Conservation (phyloP, 495 filamentous ascomycete species). For the Aspergillus baeticus region DNA sequence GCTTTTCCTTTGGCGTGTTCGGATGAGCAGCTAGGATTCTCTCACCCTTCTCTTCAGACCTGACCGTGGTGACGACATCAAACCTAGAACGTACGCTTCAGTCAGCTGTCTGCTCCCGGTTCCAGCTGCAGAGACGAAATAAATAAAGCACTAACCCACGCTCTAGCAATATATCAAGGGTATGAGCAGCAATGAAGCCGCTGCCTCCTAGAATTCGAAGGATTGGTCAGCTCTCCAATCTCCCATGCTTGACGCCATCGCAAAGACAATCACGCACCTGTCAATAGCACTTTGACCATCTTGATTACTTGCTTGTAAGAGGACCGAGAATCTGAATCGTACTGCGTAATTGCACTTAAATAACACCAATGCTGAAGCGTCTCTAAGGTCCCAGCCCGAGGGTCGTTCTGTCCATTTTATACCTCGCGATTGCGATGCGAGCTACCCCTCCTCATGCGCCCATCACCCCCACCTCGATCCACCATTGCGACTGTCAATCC, state of each 20-base stretch:
- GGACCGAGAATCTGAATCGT: no score
- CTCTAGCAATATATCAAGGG: conserved; percentile 71
- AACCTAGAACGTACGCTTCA: conserved; percentile 41
- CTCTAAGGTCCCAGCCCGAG: no score
- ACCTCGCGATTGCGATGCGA: not conserved
- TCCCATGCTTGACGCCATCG: no score
- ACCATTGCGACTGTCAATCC: conserved; percentile 14
- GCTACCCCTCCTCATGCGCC: conserved; percentile 4
- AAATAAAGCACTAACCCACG: conserved; percentile 39
- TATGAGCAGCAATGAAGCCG: conserved; percentile 78
- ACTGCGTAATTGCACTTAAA: not conserved
- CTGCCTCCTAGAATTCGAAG: no score
- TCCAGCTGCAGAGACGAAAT: not conserved
- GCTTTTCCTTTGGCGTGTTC: conserved; percentile 54
- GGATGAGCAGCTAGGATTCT: conserved; percentile 70
- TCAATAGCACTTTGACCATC: conserved; percentile 46
- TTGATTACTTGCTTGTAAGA: no score
- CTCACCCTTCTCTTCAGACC: conserved; percentile 74
- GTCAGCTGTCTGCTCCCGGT: not conserved
- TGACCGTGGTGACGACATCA: conserved; percentile 81
- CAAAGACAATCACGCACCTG: conserved; percentile 35
- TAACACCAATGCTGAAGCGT: no score
- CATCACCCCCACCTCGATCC: conserved; percentile 15
- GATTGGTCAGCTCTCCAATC: no score
- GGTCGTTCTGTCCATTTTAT: no score